Evolutionary conservation across 371 early-diverging fungal species (phyloP), one percentile per base, ranked within the genome.

Genomic region (Dinochytrium kinnereticum): DNA sequence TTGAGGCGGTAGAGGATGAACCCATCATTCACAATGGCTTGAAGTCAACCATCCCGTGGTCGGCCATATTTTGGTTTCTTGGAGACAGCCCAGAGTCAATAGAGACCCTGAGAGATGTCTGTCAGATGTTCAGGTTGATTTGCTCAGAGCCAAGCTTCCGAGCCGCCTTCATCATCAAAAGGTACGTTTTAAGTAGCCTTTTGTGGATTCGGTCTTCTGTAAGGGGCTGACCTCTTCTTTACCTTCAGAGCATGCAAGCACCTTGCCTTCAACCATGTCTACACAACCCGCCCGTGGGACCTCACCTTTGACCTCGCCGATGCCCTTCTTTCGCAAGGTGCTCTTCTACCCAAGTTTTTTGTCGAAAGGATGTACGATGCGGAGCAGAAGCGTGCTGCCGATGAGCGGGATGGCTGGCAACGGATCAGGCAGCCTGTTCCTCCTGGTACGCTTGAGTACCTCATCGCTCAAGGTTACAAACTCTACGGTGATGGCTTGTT

Each of bases 401-500:
- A 39, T 33, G 64, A 31, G 17, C 13, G 38, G 7, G 64, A 31
- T 7, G 64, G 64, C 15, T 61, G 64, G 64, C 36, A 61, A 28
- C 64, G 13, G 2, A 5, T 61, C 33, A 31, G 15, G 51, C 69
- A 13, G 2, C 55, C 69, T n/a, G n/a, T 69, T 34, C 76, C 71
- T 2, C 71, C 51, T 33, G 76, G 72, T 10, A 65, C 76, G 3
- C 38, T 76, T 21, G 79, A 78, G 64, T 73, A 68, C 51, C 24
- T 78, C 39, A 76, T 78, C 37, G 79, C 79, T 13, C 66, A 68
- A 19, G 79, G 76, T 15, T 78, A 70, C 73, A 76, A 74, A 39
- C 64, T 68, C 24, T 78, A 75, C 57, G 69, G 59, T 2, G 79
- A 78, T 19, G 59, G 26, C 10, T 59, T 76, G 30, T 15, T 53